Base-by-base conservation (phyloP, 2,329 filamentous ascomycete species). In the Cadophora gregata region DNA sequence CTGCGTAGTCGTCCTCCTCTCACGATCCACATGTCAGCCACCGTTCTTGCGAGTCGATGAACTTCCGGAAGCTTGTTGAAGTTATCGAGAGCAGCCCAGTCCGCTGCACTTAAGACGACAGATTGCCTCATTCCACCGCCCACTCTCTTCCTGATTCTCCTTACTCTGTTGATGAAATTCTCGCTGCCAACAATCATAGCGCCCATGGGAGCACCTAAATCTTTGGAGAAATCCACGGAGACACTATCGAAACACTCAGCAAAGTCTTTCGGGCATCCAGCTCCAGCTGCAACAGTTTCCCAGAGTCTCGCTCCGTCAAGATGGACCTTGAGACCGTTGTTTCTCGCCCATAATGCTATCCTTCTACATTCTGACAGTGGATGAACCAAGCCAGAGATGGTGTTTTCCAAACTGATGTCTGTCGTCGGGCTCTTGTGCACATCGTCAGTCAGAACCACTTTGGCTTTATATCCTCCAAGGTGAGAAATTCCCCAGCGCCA, bases 401-500 rank as follows among this genome's bases (percentile, higher is more conserved):
- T 97, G 76, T 97, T 97, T 76, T 97, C 93, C 58, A 97, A 82
- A 69, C 86, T 89, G 72, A 97, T 92, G 62, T 97, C 85, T 50
- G 87, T 86, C 0, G 93, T 97, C 0, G 93, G 93, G 73, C 91
- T 93, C 31, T 83, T 82, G 77, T 96, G 92, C n/a, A 96, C 85
- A 72, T 96, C 87, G 62, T 91, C 85, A 70, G 83, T 70, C 0
- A 93, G 77, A 0, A 90, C 83, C 3, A 86, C 87, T 69, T 91
- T 81, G 67, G 86, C 84, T 75, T 89, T 79, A 97, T 80, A 73
- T 97, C 93, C 64, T 83, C 80, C 0, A 83, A 72, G 0, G 81
- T 84, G 3, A 84, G 73, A 75, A 96, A 86, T n/a, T 84, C 81
- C 14, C 88, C 88, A 77, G 91, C 4, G 86, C 79, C 1, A 95